Percentiles rank a stretch among this genome's conserved stretches.
Evolutionary conservation across 768 basidiomycete species (phyloP).

Genomic region (Tylopilus felleus): DNA sequence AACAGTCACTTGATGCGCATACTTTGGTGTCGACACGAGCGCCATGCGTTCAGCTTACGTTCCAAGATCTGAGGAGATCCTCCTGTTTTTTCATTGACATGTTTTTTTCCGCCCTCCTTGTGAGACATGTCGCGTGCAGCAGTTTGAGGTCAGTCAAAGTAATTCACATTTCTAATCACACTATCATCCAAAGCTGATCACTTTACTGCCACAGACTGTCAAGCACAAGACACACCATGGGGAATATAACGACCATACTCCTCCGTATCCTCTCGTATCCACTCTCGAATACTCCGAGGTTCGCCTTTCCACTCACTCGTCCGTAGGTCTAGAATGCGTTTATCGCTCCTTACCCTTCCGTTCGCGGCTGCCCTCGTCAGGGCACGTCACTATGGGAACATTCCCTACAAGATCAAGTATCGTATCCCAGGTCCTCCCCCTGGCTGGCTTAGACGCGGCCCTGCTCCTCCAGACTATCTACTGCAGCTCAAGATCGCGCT

Average conservation of each 20-base stretch:
- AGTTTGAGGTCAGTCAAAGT: too few relatives aligned
- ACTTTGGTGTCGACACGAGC: too few relatives aligned
- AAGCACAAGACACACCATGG: neutral
- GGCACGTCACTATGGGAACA: conserved; percentile 9
- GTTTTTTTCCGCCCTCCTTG: too few relatives aligned
- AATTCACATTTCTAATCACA: too few relatives aligned
- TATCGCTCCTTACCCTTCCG: conserved; percentile 9
- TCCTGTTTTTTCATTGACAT: too few relatives aligned
- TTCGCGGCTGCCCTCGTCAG: conserved; percentile 12
- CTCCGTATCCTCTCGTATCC: too few relatives aligned
- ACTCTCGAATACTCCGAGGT: neutral
- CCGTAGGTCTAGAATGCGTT: conserved; percentile 7
- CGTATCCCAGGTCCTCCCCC: conserved; percentile 40
- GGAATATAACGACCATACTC: conserved; percentile 10
- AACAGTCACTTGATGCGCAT: too few relatives aligned
- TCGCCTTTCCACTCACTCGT: neutral
- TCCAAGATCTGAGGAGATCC: too few relatives aligned
- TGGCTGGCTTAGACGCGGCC: conserved; percentile 45
- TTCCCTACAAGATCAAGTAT: conserved; percentile 45
- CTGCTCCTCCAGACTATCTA: conserved; percentile 43
- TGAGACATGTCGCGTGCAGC: too few relatives aligned
- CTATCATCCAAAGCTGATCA: too few relatives aligned
- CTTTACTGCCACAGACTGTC: neutral
- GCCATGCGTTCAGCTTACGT: too few relatives aligned
- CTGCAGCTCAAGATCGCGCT: conserved; percentile 59